Conservation (phyloP, 148 eudicot species). For the Silene conica region DNA sequence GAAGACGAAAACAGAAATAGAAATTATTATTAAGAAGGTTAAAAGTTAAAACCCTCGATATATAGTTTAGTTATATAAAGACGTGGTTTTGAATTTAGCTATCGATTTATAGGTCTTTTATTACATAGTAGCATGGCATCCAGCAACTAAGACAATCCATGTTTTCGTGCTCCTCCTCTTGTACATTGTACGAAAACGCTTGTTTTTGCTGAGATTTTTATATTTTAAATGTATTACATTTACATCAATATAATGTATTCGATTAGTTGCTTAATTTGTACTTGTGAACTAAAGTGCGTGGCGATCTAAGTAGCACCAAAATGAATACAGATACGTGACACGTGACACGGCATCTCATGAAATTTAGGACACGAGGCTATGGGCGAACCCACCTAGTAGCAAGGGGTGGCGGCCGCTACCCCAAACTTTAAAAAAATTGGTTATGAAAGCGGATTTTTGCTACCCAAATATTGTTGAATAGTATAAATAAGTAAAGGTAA, state of each 20-base stretch:
- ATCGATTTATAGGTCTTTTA: neutral
- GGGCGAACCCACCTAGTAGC: too few relatives aligned
- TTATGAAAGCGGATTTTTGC: too few relatives aligned
- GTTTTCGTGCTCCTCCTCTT: constrained; percentile 21
- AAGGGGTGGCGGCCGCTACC: too few relatives aligned
- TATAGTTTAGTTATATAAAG: neutral
- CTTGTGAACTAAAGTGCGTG: neutral
- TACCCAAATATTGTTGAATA: too few relatives aligned
- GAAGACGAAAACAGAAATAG: too few relatives aligned
- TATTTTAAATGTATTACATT: neutral
- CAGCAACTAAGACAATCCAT: constrained; percentile 13
- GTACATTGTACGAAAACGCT: constrained; percentile 19
- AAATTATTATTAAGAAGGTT: too few relatives aligned
- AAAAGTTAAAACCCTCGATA: neutral
- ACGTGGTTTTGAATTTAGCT: neutral
- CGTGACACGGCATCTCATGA: too few relatives aligned
- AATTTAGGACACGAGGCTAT: too few relatives aligned
- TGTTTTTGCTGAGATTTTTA: constrained; percentile 22
- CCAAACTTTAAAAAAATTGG: too few relatives aligned
- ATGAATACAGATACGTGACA: too few relatives aligned
- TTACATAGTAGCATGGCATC: constrained; percentile 7
- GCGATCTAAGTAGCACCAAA: too few relatives aligned
- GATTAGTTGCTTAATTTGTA: neutral
- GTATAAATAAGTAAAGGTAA: too few relatives aligned
- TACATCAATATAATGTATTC: neutral